These are phyloP conservation scores for Pseudohyphozyma bogoriensis DNA, from an alignment of 768 basidiomycete species.

Conservation along the genomic window DNA sequence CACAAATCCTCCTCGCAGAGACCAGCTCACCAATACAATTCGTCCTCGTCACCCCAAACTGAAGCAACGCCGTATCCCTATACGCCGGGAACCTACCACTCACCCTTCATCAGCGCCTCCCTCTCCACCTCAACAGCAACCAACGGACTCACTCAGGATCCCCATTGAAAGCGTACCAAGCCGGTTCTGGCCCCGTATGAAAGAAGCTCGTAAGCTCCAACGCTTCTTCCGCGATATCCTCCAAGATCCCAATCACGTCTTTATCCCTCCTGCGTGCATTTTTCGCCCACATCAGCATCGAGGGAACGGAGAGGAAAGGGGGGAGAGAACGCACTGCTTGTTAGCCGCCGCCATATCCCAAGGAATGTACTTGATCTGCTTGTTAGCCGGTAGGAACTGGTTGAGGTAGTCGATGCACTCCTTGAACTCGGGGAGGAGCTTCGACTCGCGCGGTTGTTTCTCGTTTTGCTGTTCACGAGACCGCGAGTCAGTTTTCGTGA, in stretches of 20 bases:
- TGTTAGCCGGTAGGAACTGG: slow-evolving; percentile 77
- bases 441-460: slow-evolving; percentile 65
- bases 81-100: background rate
- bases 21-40: slow-evolving; percentile 61
- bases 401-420: slow-evolving; percentile 88
- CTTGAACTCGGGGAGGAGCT: slow-evolving; percentile 78
- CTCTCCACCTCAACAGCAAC: background rate
- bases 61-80: slow-evolving; percentile 49
- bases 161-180: slow-evolving; percentile 45
- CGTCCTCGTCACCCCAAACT: slow-evolving; percentile 82
- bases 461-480: slow-evolving; percentile 34
- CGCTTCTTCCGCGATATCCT: slow-evolving; percentile 88
- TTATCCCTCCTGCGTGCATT: slow-evolving; percentile 38
- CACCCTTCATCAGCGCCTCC: background rate
- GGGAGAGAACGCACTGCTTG: slow-evolving; percentile 58
- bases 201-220: slow-evolving; percentile 89
- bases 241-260: slow-evolving; percentile 88
- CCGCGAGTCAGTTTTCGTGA: background rate
- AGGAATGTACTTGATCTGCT: slow-evolving; percentile 80
- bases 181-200: slow-evolving; percentile 82
- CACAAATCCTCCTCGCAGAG: background rate
- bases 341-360: slow-evolving; percentile 97
- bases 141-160: background rate
- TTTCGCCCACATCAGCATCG: background rate
- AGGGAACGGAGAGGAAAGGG: background rate